Evolutionary conservation across 768 basidiomycete species (phyloP).

Genomic region (Russula brevipes): DNA sequence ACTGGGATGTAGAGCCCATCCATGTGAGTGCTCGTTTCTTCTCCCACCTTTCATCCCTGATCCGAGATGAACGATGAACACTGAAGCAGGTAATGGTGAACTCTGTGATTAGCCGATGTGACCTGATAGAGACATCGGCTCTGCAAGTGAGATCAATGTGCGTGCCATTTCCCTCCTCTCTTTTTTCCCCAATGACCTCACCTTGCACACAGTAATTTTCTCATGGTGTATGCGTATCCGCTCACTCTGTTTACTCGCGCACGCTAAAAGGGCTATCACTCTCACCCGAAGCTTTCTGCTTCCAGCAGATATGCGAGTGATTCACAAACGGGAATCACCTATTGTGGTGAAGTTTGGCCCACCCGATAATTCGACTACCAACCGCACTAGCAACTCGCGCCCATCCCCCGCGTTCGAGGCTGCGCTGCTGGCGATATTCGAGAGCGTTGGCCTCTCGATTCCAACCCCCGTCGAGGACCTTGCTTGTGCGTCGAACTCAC

Average conservation of each 20-base stretch:
- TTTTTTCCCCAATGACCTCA: neutral
- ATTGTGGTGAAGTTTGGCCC: neutral
- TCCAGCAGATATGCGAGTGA: neutral
- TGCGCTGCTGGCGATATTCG: neutral
- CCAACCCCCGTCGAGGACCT: slow-evolving; percentile 1
- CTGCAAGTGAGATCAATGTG: slow-evolving; percentile 13
- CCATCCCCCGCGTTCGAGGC: slow-evolving; percentile 2
- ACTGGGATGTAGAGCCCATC: slow-evolving; percentile 6
- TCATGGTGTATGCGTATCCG: slow-evolving; percentile 16
- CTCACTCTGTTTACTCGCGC: neutral
- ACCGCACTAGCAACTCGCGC: neutral
- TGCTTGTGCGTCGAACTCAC: slow-evolving; percentile 4
- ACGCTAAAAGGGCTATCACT: neutral
- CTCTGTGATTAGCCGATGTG: neutral
- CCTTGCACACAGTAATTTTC: neutral
- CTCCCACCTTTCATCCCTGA: neutral
- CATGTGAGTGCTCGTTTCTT: neutral
- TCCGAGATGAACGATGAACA: neutral
- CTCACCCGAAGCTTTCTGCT: slow-evolving; percentile 10
- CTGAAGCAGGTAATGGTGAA: neutral
- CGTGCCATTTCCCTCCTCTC: neutral
- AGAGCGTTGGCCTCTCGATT: slow-evolving; percentile 1
- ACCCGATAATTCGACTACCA: neutral
- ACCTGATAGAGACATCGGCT: neutral
- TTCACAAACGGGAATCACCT: neutral